phyloP scores from a whole-genome alignment of 108 stramenopile species.

The Conticribra guillardii region DNA sequence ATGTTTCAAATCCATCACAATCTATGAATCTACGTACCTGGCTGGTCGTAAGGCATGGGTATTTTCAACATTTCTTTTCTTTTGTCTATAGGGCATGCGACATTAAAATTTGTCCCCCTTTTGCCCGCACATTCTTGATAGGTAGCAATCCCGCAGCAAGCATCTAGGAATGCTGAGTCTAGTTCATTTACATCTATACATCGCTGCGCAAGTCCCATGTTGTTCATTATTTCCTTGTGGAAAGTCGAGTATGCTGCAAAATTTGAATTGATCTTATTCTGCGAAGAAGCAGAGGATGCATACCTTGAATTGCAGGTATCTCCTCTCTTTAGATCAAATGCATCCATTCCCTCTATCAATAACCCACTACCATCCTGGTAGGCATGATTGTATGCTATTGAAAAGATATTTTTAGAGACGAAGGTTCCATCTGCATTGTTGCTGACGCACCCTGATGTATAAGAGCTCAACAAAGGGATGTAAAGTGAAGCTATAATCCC shows the following conservation, averaged over 20 bases:
- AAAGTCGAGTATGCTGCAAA: constrained; percentile 40
- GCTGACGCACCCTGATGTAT: constrained; percentile 41
- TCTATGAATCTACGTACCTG: constrained; percentile 21
- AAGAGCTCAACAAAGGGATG: constrained; percentile 38
- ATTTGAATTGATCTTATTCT: constrained; percentile 44
- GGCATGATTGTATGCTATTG: constrained; percentile 59
- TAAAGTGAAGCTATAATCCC: constrained; percentile 26
- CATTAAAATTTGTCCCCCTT: background rate
- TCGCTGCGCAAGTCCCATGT: constrained; percentile 34
- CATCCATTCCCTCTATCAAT: constrained; percentile 49
- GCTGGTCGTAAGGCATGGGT: constrained; percentile 38
- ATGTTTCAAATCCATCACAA: too few relatives aligned
- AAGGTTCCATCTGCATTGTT: constrained; percentile 46
- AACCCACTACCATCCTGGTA: constrained; percentile 54
- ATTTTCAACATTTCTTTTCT: constrained; percentile 25
- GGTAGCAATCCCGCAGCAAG: constrained; percentile 48
- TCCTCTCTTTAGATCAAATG: constrained; percentile 48
- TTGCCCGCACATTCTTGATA: constrained; percentile 32
- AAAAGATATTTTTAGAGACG: constrained; percentile 51
- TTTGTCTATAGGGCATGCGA: constrained; percentile 51
- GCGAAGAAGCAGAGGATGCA: constrained; percentile 30
- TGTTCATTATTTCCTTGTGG: constrained; percentile 31
- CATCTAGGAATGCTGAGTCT: constrained; percentile 29
- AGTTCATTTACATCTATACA: constrained; percentile 42
- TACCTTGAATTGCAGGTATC: constrained; percentile 48